Conservation (phyloP, 176 grass and related monocot species). For the Hyparrhenia diplandra region DNA sequence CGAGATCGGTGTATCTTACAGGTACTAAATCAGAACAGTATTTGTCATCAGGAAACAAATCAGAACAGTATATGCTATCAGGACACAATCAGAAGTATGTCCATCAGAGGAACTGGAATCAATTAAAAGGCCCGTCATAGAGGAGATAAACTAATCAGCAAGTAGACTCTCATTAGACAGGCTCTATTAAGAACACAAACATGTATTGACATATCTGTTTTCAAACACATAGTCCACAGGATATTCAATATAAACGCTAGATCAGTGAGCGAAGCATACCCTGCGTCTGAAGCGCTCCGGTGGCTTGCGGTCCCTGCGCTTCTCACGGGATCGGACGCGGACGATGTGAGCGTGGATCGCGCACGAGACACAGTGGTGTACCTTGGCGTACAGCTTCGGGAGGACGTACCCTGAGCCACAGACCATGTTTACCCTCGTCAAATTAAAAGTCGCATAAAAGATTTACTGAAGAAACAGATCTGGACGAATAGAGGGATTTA, state of each 20-base stretch:
- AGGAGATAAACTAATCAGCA: neutral
- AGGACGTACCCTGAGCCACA: slow-evolving; percentile 56
- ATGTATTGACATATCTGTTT: no score
- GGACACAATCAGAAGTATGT: neutral
- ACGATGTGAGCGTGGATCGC: slow-evolving; percentile 68
- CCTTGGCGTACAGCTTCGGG: slow-evolving; percentile 73
- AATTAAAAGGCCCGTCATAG: neutral
- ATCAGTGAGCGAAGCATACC: slow-evolving; percentile 23
- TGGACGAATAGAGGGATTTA: neutral
- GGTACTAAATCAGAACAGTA: no score
- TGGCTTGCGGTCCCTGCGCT: slow-evolving; percentile 54
- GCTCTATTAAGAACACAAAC: no score
- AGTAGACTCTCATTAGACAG: neutral
- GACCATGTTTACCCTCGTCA: neutral
- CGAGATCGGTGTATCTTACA: neutral
- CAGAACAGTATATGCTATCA: neutral
- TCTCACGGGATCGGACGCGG: slow-evolving; percentile 59
- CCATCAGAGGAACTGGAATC: neutral
- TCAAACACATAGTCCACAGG: neutral
- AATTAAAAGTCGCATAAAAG: neutral
- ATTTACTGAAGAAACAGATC: neutral
- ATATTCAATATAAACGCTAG: neutral
- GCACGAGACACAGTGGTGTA: slow-evolving; percentile 67
- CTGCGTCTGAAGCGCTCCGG: slow-evolving; percentile 64
- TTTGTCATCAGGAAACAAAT: neutral